Base-by-base conservation (phyloP, 2,329 filamentous ascomycete genomes). In the Arthrobotrys megalospora region DNA sequence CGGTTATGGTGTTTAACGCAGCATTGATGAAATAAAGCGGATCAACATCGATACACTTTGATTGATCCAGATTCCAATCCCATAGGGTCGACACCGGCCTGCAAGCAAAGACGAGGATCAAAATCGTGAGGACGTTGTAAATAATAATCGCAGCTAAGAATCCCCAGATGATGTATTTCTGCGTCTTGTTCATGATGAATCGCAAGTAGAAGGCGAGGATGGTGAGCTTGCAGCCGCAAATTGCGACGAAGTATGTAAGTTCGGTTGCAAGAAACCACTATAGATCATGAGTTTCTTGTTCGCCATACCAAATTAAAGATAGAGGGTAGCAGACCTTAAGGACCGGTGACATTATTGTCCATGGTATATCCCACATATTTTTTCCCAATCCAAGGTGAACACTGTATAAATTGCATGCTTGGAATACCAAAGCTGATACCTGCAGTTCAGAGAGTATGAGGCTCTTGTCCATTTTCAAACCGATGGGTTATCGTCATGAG, bases 181-280 rank as follows among this genome's bases (percentile, higher is more conserved):
- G 72, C 3, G 65, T 77, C 19, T 53, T 77, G 50, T 77, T 77
- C 65, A 77, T 60, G 41, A 77, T 77, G 14, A 77, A 77, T 4
- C 72, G 72, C 36, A 77, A 50, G 50, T 77, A 77, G 21, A 77
- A 77, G 21, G 72, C 66, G 48, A 77, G 72, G 19, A 77, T 77
- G 5, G 72, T 77, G 34, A 77, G 72, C 58, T 77, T 77, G 66
- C 72, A 77, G 41, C 65, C 65, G 24, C 72, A 77, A 70, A 77
- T 77, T 41, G 72, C 38, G 7, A 69, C 65, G 60, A 77, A 77
- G 21, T 77, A 77, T 50, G 65, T 77, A 24, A 77, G 72, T 34
- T 77, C 72, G 1, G 72, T 77, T 10, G 72, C 72, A 16, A 70
- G 48, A 53, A 77, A 77, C 65, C 72, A 70, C 65, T 77, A 19